Evolutionary conservation across 768 basidiomycete species (phyloP).

Genomic region (Auriculariales sp.): DNA sequence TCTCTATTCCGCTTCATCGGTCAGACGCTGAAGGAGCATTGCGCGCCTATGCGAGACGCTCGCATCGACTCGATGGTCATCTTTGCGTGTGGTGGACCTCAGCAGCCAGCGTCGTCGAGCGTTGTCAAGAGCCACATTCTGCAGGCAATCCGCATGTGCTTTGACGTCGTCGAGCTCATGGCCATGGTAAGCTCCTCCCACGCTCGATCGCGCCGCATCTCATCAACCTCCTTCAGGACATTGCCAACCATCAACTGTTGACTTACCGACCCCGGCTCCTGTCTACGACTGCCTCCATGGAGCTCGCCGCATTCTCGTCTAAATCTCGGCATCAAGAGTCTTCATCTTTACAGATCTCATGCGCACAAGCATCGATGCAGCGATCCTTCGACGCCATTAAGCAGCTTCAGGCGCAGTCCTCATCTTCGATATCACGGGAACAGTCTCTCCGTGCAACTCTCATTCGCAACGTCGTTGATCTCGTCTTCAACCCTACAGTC

Average conservation of each 20-base stretch:
- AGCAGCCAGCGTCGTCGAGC: neutral
- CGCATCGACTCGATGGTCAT: constrained; percentile 74
- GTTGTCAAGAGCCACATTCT: constrained; percentile 1
- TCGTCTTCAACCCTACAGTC: constrained; percentile 30
- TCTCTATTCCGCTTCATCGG: constrained; percentile 70
- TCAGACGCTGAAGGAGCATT: constrained; percentile 72
- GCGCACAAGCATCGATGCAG: constrained; percentile 8
- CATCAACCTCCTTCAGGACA: constrained; percentile 49
- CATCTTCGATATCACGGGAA: too few relatives aligned
- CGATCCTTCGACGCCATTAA: constrained; percentile 27
- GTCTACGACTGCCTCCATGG: constrained; percentile 64
- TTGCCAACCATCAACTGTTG: constrained; percentile 90
- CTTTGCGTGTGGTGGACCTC: constrained; percentile 25
- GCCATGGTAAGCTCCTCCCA: constrained; percentile 54
- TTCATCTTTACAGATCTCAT: constrained; percentile 3
- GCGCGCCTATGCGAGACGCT: constrained; percentile 84
- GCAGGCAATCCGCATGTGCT: constrained; percentile 59
- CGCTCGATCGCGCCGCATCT: too few relatives aligned
- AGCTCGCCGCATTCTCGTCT: constrained; percentile 67
- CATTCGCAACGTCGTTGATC: constrained; percentile 9
- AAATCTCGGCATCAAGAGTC: constrained; percentile 13
- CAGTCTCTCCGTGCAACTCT: constrained; percentile 18
- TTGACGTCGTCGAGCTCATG: constrained; percentile 90
- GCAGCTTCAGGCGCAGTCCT: constrained; percentile 54
- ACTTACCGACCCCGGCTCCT: constrained; percentile 84